phyloP scores from a whole-genome alignment of 1,284 basidiomycete genomes.

The Takashimella koratensis region DNA sequence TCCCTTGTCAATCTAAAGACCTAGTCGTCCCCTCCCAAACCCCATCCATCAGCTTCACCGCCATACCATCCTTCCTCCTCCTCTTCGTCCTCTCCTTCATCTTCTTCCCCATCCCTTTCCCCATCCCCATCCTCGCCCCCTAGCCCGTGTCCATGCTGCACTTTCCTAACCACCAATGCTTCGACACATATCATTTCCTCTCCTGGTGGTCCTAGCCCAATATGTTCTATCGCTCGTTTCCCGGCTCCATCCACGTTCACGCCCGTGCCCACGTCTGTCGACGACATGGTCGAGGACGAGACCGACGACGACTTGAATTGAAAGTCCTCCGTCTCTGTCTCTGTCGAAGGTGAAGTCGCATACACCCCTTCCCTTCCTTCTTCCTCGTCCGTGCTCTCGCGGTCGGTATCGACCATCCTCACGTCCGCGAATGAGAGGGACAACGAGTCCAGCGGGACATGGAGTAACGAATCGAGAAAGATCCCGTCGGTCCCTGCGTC shows the following conservation, averaged over 20 bases:
- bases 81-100: not conserved
- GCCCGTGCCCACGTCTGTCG: no score
- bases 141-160: slow-evolving; percentile 22
- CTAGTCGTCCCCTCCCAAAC: not conserved
- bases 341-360: slow-evolving; percentile 1
- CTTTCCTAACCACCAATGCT: slow-evolving; percentile 46
- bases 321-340: slow-evolving; percentile 12
- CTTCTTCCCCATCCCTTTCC: slow-evolving; percentile 22
- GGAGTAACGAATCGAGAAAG: slow-evolving; percentile 28
- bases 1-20: not conserved
- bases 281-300: no score
- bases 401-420: slow-evolving; percentile 13
- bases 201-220: not conserved
- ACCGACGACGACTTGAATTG: no score
- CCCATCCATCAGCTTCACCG: slow-evolving; percentile 8
- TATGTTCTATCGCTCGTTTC: not conserved
- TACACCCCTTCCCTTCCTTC: not conserved
- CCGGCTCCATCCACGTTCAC: no score
- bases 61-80: slow-evolving; percentile 28
- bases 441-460: slow-evolving; percentile 42
- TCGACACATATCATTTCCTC: slow-evolving; percentile 48
- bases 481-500: slow-evolving; percentile 15
- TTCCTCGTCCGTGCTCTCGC: not conserved
- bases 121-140: slow-evolving; percentile 18
- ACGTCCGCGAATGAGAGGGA: slow-evolving; percentile 46